Base-by-base conservation (phyloP, 306 rosid genomes). In the Fagus crenata region DNA sequence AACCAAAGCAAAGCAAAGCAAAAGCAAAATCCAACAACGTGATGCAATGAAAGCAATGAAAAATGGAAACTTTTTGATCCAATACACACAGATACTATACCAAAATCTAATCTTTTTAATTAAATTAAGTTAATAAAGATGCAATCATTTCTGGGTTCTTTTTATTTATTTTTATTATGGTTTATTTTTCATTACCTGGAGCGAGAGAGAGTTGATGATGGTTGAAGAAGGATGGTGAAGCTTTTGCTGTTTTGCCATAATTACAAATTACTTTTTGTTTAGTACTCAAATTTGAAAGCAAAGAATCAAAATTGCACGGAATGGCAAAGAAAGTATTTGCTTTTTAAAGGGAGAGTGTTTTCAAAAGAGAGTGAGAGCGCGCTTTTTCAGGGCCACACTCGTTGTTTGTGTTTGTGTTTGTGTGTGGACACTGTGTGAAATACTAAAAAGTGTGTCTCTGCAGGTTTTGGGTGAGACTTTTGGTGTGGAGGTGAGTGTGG, bases 191-290 rank as follows among this genome's bases (percentile, higher is more conserved):
- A 4, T n/a, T 53, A 53, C 59, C 59, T 53, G 59, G 7, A n/a
- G 7, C 5, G 65, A 28, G 65, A 31, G 14, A 59, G 65, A 59
- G 65, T 59, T 59, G 37, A 13, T 59, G 37, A 59, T 59, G 37
- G 22, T 59, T 22, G 65, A 8, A 59, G 37, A 55, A 55, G 65
- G 37, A 37, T 59, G 13, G 43, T 78, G 88, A 85, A 74, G 85
- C 55, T 80, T 77, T 82, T 82, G 84, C 79, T 82, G 84, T 64
- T 77, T 82, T 67, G 87, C 87, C 89, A 89, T 87, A 36, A 53
- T 63, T 67, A 32, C 3, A 59, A 59, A 49, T 55, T 54, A 35
- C 41, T 74, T 78, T 76, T 46, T 36, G 76, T 6, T 65, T 18
- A 72, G 75, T 22, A 22, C 28, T 77, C 83, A 81, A 83, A 72